Evolutionary conservation across 176 grass and related monocot genomes (phyloP).

Genomic region (Avena sativa): DNA sequence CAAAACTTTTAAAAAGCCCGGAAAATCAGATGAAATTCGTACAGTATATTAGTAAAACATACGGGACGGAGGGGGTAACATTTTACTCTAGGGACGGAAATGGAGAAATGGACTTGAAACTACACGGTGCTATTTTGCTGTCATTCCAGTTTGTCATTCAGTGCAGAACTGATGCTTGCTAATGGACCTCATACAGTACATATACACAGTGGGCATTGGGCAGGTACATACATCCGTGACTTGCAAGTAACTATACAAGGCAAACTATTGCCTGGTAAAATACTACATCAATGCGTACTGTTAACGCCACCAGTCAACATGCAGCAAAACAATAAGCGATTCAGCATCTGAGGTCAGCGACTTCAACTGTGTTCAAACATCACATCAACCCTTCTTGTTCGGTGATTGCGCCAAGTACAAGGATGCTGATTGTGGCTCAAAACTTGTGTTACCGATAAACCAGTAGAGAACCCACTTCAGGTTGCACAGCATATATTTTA

Average conservation of each 20-base stretch:
- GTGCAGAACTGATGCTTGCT: too few species aligned
- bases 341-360: not conserved
- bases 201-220: not conserved
- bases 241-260: conserved; percentile 13
- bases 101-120: too few species aligned
- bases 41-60: too few species aligned
- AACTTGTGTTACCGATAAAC: conserved; percentile 89
- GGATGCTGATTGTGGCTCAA: conserved; percentile 52
- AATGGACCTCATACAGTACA: not conserved
- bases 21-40: too few species aligned
- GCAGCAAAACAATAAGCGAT: not conserved
- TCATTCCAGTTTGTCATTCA: too few species aligned
- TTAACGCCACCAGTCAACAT: not conserved
- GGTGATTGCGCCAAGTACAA: conserved; percentile 34
- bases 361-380: not conserved
- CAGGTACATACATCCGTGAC: not conserved
- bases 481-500: conserved; percentile 94
- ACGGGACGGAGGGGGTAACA: too few species aligned
- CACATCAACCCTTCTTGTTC: conserved; percentile 45
- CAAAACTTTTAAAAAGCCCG: too few species aligned
- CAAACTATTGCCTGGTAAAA: not conserved
- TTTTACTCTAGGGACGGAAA: too few species aligned
- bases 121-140: too few species aligned
- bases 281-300: not conserved
- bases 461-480: conserved; percentile 96